Percentiles rank a stretch among this genome's conserved stretches.
These are phyloP conservation scores for Dentipellis sp. DNA, from an alignment of 768 basidiomycete genomes.

Conservation along the genomic window DNA sequence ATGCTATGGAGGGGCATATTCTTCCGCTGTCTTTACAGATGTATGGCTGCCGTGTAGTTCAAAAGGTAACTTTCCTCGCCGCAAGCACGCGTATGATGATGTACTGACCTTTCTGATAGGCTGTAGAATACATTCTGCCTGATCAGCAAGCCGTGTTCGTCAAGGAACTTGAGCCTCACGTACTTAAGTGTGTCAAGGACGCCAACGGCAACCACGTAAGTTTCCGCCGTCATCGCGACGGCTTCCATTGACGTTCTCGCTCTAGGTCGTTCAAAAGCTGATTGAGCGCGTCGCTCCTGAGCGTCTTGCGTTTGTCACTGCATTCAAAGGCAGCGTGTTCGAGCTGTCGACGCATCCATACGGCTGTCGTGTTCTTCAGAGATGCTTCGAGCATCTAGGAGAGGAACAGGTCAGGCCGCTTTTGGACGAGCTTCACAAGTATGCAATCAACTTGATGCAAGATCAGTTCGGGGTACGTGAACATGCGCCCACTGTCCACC, in stretches of 20 bases:
- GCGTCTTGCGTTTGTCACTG: slow-evolving; percentile 62
- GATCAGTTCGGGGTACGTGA: slow-evolving; percentile 81
- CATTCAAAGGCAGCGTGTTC: slow-evolving; percentile 70
- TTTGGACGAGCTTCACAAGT: slow-evolving; percentile 74
- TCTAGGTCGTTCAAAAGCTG: slow-evolving; percentile 79
- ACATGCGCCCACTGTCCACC: not conserved
- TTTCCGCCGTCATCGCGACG: slow-evolving; percentile 4
- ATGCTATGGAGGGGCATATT: slow-evolving; percentile 70
- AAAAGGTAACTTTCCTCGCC: slow-evolving; percentile 52
- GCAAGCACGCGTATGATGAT: slow-evolving; percentile 4
- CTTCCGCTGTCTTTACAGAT: slow-evolving; percentile 76
- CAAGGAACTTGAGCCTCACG: slow-evolving; percentile 67
- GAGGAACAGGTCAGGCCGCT: slow-evolving; percentile 58
- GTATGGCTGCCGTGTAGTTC: slow-evolving; percentile 95
- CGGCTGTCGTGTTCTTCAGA: slow-evolving; percentile 91
- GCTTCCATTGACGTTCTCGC: slow-evolving; percentile 2
- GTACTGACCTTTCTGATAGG: slow-evolving; percentile 34
- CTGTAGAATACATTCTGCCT: slow-evolving; percentile 70
- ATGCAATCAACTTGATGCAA: slow-evolving; percentile 66
- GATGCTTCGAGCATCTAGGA: slow-evolving; percentile 81
- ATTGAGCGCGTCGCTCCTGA: slow-evolving; percentile 75
- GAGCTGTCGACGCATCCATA: slow-evolving; percentile 84
- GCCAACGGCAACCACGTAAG: slow-evolving; percentile 91
- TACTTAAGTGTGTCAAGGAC: slow-evolving; percentile 82
- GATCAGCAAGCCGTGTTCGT: slow-evolving; percentile 75